A percentile compares a stretch with the other conserved stretches of the same genome.
phyloP scores from a whole-genome alignment of 768 basidiomycete genomes.

The Hysterangium stoloniferum region DNA sequence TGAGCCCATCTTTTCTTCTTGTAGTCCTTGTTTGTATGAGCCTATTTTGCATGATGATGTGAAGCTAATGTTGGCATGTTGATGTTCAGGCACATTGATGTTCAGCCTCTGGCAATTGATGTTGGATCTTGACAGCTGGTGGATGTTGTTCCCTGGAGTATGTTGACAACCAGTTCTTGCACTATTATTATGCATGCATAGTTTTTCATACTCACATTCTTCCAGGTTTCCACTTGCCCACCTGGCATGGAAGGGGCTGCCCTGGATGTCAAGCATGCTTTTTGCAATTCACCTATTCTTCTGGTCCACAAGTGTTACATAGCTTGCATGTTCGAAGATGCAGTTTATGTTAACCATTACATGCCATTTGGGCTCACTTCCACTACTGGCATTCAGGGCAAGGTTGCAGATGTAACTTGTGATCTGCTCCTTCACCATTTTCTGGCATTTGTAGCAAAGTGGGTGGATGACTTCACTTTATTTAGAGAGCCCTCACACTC shows the following conservation, averaged over 20 bases:
- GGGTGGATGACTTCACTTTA: constrained; percentile 29
- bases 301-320: constrained; percentile 29
- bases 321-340: constrained; percentile 20
- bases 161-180: not conserved
- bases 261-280: constrained; percentile 28
- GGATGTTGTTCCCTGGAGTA: not conserved
- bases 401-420: constrained; percentile 21
- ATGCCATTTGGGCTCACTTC: constrained; percentile 24
- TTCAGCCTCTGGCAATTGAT: too few relatives aligned
- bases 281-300: constrained; percentile 26
- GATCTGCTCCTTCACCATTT: constrained; percentile 19
- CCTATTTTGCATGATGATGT: too few relatives aligned
- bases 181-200: not conserved
- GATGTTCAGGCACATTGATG: too few relatives aligned
- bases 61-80: too few relatives aligned
- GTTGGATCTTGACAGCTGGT: too few relatives aligned
- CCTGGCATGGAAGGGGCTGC: constrained; percentile 26
- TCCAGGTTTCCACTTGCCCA: constrained; percentile 24
- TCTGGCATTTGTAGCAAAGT: constrained; percentile 23
- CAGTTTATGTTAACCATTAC: constrained; percentile 27
- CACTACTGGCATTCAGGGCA: constrained; percentile 26
- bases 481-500: too few relatives aligned
- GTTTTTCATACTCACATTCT: constrained; percentile 23
- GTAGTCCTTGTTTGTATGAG: too few relatives aligned
- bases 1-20: too few relatives aligned